Evolutionary conservation across 306 rosid species (phyloP), one percentile per base, ranked within the genome.

Genomic region (Vicia faba): DNA sequence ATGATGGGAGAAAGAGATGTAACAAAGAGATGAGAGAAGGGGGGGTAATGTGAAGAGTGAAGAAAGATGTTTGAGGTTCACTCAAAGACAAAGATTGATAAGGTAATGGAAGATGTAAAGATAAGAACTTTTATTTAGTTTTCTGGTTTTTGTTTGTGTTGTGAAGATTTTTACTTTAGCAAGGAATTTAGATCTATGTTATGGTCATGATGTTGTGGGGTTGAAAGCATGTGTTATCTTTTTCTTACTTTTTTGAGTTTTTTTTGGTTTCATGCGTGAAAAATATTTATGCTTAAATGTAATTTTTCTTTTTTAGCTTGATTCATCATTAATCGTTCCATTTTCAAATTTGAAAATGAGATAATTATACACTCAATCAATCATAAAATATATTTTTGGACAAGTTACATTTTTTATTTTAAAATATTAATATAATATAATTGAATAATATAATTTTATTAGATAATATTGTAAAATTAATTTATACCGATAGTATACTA

Each of bases 51-150:
- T 9, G 29, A 53, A 23, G 67, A 69, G 75, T 68, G 74, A 79
- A 65, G 82, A 75, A 78, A 39, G 16, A 68, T 75, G 86, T 81
- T 88, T 86, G 82, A 73, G 80, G 71, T 66, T 86, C 86, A 78
- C 79, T 83, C 79, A 80, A 63, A 76, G 84, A 82, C 78, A 82
- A 75, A 75, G 78, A 31, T 66, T 18, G 49, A 53, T 63, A 74
- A 72, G 61, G 75, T 35, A 71, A 87, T 75, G 76, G 77, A 76
- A 77, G 59, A 80, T 75, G 77, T 8, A 59, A 65, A 73, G 81
- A 67, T 25, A 75, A 35, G 72, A 28, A 4, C 72, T 13, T 70
- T 13, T 55, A n/a, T 48, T 8, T 13, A 48, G n/a, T 9, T n/a
- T 33, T 77, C 67, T 64, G 75, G 78, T 18, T 62, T 43, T 12